Evolutionary conservation across 352 stramenopile species (phyloP), one percentile per base, ranked within the genome.

Genomic region (Phytopythium mirpurense): DNA sequence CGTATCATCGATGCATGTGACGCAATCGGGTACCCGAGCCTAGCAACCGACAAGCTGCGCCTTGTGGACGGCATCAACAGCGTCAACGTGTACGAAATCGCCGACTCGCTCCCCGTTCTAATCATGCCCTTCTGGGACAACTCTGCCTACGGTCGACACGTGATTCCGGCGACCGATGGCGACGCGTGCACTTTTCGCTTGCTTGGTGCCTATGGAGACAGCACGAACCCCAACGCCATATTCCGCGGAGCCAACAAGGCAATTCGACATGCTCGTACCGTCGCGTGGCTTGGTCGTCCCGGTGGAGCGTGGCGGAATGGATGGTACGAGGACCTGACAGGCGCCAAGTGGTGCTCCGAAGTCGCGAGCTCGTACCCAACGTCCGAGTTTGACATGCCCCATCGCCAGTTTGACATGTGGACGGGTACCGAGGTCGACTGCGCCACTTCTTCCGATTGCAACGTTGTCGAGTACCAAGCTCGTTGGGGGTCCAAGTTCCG

Each of bases 71-170:
- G 24, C 15, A 10, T 47, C 19, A 41, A 61, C 18, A 70, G 62
- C 31, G 29, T 18, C 2, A 59, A 27, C n/a, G 41, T 57, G 5
- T 61, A 56, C 21, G 11, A 24, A 21, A 65, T 83, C 15, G 37
- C 63, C 1, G 40, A 70, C 23, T 64, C 68, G 3, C 34, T 82
- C 23, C 66, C 72, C 5, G 54, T 78, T 24, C 35, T 78, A 14
- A 57, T 82, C 19, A 63, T 78, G 54, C 71, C 71, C 32, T 78
- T 54, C 8, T 54, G 48, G 48, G 34, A 54, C 48, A 54, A 29
- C 15, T 11, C 32, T 10, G 29, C 34, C 2, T 12, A 12, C 2
- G 35, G 34, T 27, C 48, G 48, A 4, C 26, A 24, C 9, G 48
- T 11, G 32, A 36, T 54, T 27, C 48, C 35, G 8, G 48, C 34